phyloP scores from a whole-genome alignment of 371 early-diverging fungal species.

The Mucor racemosus region DNA sequence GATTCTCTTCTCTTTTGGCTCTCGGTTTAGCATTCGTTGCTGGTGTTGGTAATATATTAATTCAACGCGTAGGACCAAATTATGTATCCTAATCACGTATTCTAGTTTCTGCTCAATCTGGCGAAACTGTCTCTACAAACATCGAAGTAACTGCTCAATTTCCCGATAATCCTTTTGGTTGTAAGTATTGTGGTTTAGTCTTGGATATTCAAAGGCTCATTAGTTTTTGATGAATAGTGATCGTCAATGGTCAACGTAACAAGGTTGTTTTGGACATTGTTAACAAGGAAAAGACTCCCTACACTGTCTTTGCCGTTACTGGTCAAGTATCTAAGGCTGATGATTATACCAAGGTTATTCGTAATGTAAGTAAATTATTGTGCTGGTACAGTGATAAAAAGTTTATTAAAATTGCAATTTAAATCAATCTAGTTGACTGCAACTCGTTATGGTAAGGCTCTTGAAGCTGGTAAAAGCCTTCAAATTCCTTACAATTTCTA shows the following conservation, averaged over 20 bases:
- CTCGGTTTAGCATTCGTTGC: constrained; percentile 25
- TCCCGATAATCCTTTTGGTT: constrained; percentile 52
- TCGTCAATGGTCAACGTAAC: constrained; percentile 55
- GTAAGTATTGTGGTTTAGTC: constrained; percentile 34
- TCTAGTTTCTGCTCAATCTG: constrained; percentile 21
- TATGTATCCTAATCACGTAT: not conserved
- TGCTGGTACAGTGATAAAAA: not conserved
- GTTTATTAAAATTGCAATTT: not conserved
- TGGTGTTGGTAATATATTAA: constrained; percentile 19
- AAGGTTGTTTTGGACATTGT: constrained; percentile 44
- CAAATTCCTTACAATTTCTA: constrained; percentile 51
- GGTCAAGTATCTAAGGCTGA: constrained; percentile 41
- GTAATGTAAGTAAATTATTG: constrained; percentile 41
- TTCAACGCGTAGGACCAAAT: not conserved
- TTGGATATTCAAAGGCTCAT: not conserved
- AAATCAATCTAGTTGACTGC: constrained; percentile 36
- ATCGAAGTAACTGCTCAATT: constrained; percentile 51
- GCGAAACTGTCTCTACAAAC: constrained; percentile 22
- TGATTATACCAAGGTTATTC: constrained; percentile 38
- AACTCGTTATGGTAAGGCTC: constrained; percentile 39
- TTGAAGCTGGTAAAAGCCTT: constrained; percentile 38
- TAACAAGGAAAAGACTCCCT: constrained; percentile 46
- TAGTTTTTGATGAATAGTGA: constrained; percentile 28
- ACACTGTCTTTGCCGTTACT: constrained; percentile 47
- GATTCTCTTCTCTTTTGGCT: constrained; percentile 28